Conservation (phyloP, 2,329 filamentous ascomycete genomes). For the Ustilaginoidea virens region DNA sequence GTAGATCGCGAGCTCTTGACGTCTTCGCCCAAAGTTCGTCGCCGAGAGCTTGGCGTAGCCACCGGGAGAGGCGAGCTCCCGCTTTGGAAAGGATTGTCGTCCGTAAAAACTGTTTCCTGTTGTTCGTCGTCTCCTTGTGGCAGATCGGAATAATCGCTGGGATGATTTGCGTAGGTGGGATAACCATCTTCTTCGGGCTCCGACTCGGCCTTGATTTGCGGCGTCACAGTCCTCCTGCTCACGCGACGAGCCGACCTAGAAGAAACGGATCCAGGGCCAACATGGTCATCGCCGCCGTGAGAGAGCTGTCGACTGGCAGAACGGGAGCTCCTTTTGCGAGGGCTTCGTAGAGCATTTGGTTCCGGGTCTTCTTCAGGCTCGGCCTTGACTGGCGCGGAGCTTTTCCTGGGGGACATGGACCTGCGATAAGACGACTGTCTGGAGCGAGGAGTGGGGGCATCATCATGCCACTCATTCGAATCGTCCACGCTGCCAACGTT, state of each 20-base stretch:
- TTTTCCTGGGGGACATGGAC: conserved; percentile 39
- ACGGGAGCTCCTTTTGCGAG: conserved; percentile 39
- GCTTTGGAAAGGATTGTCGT: conserved; percentile 88
- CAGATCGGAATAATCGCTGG: conserved; percentile 36
- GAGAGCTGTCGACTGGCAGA: conserved; percentile 38
- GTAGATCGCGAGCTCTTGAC: conserved; percentile 25
- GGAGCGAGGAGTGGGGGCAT: conserved; percentile 40
- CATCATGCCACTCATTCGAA: conserved; percentile 42
- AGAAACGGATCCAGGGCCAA: conserved; percentile 21
- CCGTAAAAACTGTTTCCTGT: conserved; percentile 55
- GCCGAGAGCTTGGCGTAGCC: conserved; percentile 31
- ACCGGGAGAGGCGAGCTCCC: conserved; percentile 47
- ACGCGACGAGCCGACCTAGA: conserved; percentile 29
- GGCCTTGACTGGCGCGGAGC: conserved; percentile 34
- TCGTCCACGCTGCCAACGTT: conserved; percentile 53
- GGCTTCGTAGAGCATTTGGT: conserved; percentile 23
- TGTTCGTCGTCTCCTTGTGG: conserved; percentile 18
- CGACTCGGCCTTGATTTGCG: conserved; percentile 37
- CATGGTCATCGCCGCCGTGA: conserved; percentile 31
- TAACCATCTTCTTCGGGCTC: conserved; percentile 24
- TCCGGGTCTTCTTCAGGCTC: conserved; percentile 32
- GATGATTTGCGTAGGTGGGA: conserved; percentile 24
- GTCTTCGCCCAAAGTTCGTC: conserved; percentile 30
- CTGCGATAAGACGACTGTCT: conserved; percentile 34
- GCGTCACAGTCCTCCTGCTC: conserved; percentile 33